Evolutionary conservation across 2,329 filamentous ascomycete species (phyloP), one percentile per base, ranked within the genome.

Genomic region (Fulvia fulva): DNA sequence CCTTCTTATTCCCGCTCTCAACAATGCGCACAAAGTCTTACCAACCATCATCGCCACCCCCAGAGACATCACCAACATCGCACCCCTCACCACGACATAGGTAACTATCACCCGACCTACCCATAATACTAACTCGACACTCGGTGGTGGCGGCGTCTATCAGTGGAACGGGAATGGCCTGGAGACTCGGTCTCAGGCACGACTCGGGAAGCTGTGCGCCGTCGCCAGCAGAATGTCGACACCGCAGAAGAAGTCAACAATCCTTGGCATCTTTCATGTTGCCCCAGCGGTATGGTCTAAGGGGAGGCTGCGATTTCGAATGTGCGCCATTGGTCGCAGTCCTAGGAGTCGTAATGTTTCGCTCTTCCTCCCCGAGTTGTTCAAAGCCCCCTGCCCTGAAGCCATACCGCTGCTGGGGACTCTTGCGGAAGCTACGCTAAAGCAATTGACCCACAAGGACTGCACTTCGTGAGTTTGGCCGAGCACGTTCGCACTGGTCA

Each of bases 401-500:
- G 34, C 34, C 34, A 37, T 37, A 37, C 5, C 34, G 34, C n/a
- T n/a, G 34, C 34, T n/a, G 34, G 34, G 34, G 34, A 37, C 14
- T 1, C n/a, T 37, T 37, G 34, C 34, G 34, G 34, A 37, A 37
- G 34, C 34, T 37, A n/a, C 34, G 34, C 34, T 5, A 2, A 16
- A 37, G 34, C 34, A 16, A 37, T 37, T 16, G 34, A 37, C 44
- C 21, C 44, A 26, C 44, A 46, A 26, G 11, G 12, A 22, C 44
- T 46, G 44, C 21, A 26, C 7, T 16, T n/a, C n/a, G 44, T 23
- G 19, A 22, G 44, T 46, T n/a, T 22, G 11, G 44, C 44, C 44
- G 44, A 46, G 44, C 23, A 46, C 44, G 44, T 46, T 44, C 44
- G 44, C 44, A 23, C 44, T 46, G 44, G 44, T 46, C 44, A 46